Evolutionary conservation across 2,329 filamentous ascomycete species (phyloP).

Genomic region (Penicillium sp.): DNA sequence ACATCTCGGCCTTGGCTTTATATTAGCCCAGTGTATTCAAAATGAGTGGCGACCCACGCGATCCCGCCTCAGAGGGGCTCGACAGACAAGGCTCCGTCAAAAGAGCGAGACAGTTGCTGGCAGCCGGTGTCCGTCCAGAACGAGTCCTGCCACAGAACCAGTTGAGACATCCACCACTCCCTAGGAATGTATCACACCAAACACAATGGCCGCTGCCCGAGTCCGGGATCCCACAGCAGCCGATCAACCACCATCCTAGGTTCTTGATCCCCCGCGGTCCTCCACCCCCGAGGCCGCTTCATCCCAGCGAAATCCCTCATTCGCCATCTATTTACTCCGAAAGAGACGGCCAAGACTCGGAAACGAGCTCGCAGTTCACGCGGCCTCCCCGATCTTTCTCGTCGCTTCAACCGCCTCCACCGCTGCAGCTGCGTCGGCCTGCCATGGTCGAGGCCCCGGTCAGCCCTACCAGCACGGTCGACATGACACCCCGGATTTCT

Average conservation of each 20-base stretch:
- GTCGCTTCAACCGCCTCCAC: slow-evolving; percentile 25
- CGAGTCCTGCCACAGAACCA: slow-evolving; percentile 12
- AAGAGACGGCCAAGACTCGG: slow-evolving; percentile 27
- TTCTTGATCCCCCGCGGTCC: slow-evolving; percentile 36
- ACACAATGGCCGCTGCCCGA: slow-evolving; percentile 51
- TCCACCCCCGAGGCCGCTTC: slow-evolving; percentile 45
- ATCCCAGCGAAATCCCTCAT: slow-evolving; percentile 38
- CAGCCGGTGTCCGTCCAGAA: slow-evolving; percentile 32
- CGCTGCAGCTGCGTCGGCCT: slow-evolving; percentile 16
- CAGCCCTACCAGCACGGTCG: slow-evolving; percentile 25
- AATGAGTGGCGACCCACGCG: slow-evolving; percentile 25
- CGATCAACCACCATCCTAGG: slow-evolving; percentile 28
- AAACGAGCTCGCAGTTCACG: slow-evolving; percentile 21
- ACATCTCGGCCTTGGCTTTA: background rate
- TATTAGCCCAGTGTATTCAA: background rate
- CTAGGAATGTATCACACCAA: slow-evolving; percentile 34
- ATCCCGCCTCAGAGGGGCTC: slow-evolving; percentile 12
- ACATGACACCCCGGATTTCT: slow-evolving; percentile 28
- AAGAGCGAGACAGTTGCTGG: slow-evolving; percentile 37
- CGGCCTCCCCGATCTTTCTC: slow-evolving; percentile 31
- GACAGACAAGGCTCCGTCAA: slow-evolving; percentile 38
- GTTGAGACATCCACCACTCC: slow-evolving; percentile 12
- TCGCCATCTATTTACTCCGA: slow-evolving; percentile 41
- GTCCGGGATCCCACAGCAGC: slow-evolving; percentile 24
- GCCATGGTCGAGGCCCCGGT: slow-evolving; percentile 18